Evolutionary conservation across 2,329 filamentous ascomycete species (phyloP), one percentile per base, ranked within the genome.

Genomic region (Penicillium sp.): DNA sequence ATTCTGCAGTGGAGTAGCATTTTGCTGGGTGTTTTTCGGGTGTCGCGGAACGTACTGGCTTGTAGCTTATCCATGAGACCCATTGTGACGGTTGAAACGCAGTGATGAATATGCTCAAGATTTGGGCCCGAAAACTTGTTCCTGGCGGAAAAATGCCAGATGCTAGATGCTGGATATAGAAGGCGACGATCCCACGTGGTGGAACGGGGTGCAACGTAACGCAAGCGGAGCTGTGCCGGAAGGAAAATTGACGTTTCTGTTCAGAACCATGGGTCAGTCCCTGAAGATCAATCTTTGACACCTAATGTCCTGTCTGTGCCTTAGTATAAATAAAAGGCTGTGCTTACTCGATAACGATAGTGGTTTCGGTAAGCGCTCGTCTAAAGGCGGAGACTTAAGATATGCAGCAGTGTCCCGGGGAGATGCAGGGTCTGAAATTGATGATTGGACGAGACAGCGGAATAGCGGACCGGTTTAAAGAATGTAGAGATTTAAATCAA

Each of bases 31-130:
- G 55, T 53, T 19, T 35, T 54, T 19, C 33, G 55, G 41, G 50
- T 27, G 41, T 25, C 12, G 21, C 21, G 41, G 41, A 47, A 77
- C 78, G 61, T 77, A 81, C 79, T 81, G 61, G 77, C 73, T 71
- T 81, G 78, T 57, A 82, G 68, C 61, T 81, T 82, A 55, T 80
- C 78, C 53, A 81, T 71, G 67, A 82, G 70, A 70, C 78, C 78
- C 79, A 82, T 82, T 66, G 66, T 77, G 66, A 52, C 27, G 27
- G 41, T 33, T 44, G 44, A 27, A 44, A 45, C 58, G 52, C 53
- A 45, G 49, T 19, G 44, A 43, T 33, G 38, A 36, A 44, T 29
- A 42, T 29, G 9, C n/a, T 41, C 7, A 5, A 54, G 27, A 36
- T 10, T 31, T 23, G 27, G 4, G 13, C 23, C 12, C 9, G 7